Percentiles rank a stretch among this genome's conserved stretches.
These are phyloP conservation scores for Penicillium soppii DNA, from an alignment of 495 filamentous ascomycete species.

Conservation along the genomic window DNA sequence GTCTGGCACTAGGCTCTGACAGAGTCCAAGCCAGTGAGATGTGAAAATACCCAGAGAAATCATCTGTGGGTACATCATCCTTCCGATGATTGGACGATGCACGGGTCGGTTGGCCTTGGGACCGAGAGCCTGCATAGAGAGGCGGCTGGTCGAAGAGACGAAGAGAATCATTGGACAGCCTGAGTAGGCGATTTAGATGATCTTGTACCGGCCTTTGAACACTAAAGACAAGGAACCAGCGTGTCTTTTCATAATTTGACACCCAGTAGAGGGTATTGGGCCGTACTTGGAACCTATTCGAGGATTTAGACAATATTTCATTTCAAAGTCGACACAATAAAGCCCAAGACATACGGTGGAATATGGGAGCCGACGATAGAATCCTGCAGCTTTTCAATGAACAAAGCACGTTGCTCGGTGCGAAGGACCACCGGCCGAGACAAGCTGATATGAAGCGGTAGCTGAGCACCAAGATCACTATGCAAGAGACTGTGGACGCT, in stretches of 20 bases:
- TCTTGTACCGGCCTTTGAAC: conserved; percentile 48
- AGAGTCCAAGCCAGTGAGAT: conserved; percentile 79
- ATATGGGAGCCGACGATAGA: conserved; percentile 42
- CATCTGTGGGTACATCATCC: conserved; percentile 10
- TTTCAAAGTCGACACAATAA: too few relatives aligned
- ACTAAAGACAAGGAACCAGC: conserved; percentile 84
- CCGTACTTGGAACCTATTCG: conserved; percentile 50
- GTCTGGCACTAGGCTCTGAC: conserved; percentile 23
- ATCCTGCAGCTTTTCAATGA: conserved; percentile 45
- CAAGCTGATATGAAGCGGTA: conserved; percentile 87
- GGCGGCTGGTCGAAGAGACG: conserved; percentile 62
- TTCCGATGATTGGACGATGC: conserved; percentile 3
- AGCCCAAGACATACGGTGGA: conserved; percentile 37
- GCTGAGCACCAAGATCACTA: conserved; percentile 73
- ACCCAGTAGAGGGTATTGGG: conserved; percentile 61
- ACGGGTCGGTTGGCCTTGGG: background rate
- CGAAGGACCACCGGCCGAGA: conserved; percentile 70
- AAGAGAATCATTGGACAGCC: conserved; percentile 61
- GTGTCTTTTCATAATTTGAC: conserved; percentile 67
- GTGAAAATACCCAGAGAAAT: conserved; percentile 64
- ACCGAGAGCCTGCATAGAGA: conserved; percentile 54
- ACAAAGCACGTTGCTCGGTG: conserved; percentile 63
- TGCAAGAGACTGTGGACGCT: conserved; percentile 60
- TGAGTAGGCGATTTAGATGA: conserved; percentile 62
- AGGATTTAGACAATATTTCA: conserved; percentile 1